Base-by-base conservation (phyloP, 2,329 filamentous ascomycete genomes). In the Metarhizium brunneum region DNA sequence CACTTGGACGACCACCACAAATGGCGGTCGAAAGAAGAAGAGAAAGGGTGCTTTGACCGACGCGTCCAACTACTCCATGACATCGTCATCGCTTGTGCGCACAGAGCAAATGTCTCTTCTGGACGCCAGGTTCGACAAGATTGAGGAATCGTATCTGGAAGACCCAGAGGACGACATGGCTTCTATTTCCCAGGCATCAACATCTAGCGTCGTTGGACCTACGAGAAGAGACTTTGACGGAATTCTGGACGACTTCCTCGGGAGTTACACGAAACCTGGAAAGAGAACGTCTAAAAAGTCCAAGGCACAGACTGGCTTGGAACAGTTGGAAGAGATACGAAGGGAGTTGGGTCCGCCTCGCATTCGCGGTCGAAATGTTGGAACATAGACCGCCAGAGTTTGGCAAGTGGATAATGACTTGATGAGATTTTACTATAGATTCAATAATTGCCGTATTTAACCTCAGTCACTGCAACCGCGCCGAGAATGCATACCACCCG, bases 191-290 rank as follows among this genome's bases (percentile, higher is more conserved):
- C 82, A 76, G 5, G 73, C 83, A 49, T 85, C 84, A 4, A 78
- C 80, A 54, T 90, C 86, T 1, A 86, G 82, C 59, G 84, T 89
- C 1, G 80, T 73, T 67, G 87, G 86, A 0, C 81, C 86, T 10
- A 74, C 90, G 42, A 78, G 90, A 49, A 76, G 79, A 43, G 92
- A 96, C 68, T 96, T 99, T 70, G 86, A 96, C 67, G 82, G 78
- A 58, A 90, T 97, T 67, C 84, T 99, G 78, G 92, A 97, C 67
- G 92, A 96, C 56, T 99, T 99, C 72, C 73, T 97, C 30, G 88
- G 85, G 8, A 84, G 78, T 38, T 87, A 89, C 66, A 82, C 82
- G 10, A 86, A 84, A 71, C 80, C 80, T 29, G 87, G 87, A 2
- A 91, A 90, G 74, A 86, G 85, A 68, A 76, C 79, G 11, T 81